Conservation (phyloP, 108 stramenopile genomes). For the Phaeodactylum tricornutum region DNA sequence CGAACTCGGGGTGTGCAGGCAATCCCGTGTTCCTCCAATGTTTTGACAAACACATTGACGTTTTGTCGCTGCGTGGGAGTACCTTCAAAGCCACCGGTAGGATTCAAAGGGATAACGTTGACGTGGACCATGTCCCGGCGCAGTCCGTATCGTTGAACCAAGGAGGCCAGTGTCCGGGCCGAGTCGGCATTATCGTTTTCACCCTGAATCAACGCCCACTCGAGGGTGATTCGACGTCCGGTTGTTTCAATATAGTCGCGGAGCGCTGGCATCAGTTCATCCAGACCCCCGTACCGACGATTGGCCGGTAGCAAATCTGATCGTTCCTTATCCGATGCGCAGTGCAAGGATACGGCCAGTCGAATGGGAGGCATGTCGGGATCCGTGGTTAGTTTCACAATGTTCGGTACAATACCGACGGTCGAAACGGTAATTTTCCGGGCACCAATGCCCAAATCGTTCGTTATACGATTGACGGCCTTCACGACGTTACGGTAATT, state of each 20-base stretch:
- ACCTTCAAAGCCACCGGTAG: slow-evolving; percentile 79
- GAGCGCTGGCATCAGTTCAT: slow-evolving; percentile 76
- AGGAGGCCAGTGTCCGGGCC: slow-evolving; percentile 53
- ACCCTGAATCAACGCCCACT: slow-evolving; percentile 93
- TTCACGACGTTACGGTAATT: slow-evolving; percentile 88
- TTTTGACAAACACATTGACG: slow-evolving; percentile 60
- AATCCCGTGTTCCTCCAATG: slow-evolving; percentile 59
- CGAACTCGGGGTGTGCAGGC: slow-evolving; percentile 81
- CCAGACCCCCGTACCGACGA: slow-evolving; percentile 75
- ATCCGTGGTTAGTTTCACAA: slow-evolving; percentile 38
- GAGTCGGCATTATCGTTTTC: slow-evolving; percentile 82
- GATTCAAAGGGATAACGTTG: slow-evolving; percentile 95
- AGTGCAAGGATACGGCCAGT: slow-evolving; percentile 87
- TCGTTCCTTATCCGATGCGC: slow-evolving; percentile 83
- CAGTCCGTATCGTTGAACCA: slow-evolving; percentile 38
- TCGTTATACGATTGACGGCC: slow-evolving; percentile 78
- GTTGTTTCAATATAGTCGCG: slow-evolving; percentile 69
- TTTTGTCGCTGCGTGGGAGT: slow-evolving; percentile 34
- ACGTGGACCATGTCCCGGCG: slow-evolving; percentile 79
- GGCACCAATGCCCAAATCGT: slow-evolving; percentile 88
- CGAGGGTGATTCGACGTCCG: slow-evolving; percentile 80
- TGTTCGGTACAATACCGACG: slow-evolving; percentile 84
- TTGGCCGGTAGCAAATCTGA: slow-evolving; percentile 86
- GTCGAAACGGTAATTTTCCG: slow-evolving; percentile 90
- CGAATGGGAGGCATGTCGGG: slow-evolving; percentile 57